phyloP scores from a whole-genome alignment of 371 early-diverging fungal species.

The Actinomortierella ambigua region DNA sequence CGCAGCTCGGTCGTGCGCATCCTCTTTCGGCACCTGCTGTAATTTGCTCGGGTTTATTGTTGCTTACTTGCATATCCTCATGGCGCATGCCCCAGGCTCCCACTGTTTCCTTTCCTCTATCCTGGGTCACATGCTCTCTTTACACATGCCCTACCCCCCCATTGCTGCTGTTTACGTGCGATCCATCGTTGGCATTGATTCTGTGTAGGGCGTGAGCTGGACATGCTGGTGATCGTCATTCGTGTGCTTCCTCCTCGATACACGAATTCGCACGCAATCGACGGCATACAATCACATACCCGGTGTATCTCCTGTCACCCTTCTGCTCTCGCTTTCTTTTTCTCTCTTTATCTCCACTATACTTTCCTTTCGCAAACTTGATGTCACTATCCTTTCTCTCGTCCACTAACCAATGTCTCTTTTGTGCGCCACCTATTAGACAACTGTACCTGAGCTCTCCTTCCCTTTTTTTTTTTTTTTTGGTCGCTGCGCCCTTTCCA shows the following conservation, averaged over 20 bases:
- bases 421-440: too few species aligned
- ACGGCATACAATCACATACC: slow-evolving; percentile 6
- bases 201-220: too few species aligned
- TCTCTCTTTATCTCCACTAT: neutral
- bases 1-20: too few species aligned
- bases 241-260: too few species aligned
- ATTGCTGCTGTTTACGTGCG: neutral
- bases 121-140: neutral
- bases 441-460: too few species aligned
- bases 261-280: too few species aligned
- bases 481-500: too few species aligned
- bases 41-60: too few species aligned
- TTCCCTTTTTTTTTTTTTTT: too few species aligned
- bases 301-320: neutral
- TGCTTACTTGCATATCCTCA: too few species aligned
- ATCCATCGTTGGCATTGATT: neutral
- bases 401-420: neutral
- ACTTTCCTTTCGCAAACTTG: neutral
- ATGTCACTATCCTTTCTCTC: neutral
- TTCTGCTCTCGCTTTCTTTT: neutral
- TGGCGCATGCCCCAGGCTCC: neutral
- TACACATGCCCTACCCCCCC: neutral
- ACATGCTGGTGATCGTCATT: too few species aligned
- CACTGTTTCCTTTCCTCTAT: neutral
- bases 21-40: too few species aligned